Evolutionary conservation across 345 rosid species (phyloP).

Genomic region (Salix dunnii): DNA sequence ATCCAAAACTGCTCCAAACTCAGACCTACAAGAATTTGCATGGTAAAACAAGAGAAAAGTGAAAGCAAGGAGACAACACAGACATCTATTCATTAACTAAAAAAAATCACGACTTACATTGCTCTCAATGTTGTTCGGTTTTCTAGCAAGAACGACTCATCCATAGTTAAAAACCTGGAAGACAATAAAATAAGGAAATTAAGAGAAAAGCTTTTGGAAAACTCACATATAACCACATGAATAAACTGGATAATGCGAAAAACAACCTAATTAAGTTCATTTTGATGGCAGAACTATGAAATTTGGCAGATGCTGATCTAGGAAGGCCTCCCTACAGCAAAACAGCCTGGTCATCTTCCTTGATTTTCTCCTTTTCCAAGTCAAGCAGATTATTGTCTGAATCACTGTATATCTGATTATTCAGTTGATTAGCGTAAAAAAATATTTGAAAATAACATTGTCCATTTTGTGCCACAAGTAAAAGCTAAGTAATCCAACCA

Average conservation of each 20-base stretch:
- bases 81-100: not conserved
- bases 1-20: slow-evolving; percentile 75
- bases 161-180: slow-evolving; percentile 84
- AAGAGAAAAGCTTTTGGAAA: slow-evolving; percentile 8
- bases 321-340: slow-evolving; percentile 87
- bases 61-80: not conserved
- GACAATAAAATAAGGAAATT: slow-evolving; percentile 15
- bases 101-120: slow-evolving; percentile 48
- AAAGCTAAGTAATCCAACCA: not conserved
- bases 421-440: slow-evolving; percentile 16
- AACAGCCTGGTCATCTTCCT: slow-evolving; percentile 81
- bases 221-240: slow-evolving; percentile 5
- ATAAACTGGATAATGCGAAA: not conserved
- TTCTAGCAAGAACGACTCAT: slow-evolving; percentile 88
- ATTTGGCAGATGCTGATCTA: slow-evolving; percentile 70
- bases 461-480: not conserved
- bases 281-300: slow-evolving; percentile 59
- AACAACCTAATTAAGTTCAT: slow-evolving; percentile 67
- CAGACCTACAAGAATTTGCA: slow-evolving; percentile 57
- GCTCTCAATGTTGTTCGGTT: slow-evolving; percentile 78
- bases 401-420: slow-evolving; percentile 56
- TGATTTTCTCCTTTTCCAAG: slow-evolving; percentile 52
- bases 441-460: not conserved
- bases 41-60: slow-evolving; percentile 11
- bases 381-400: slow-evolving; percentile 84